Evolutionary conservation across 2,329 filamentous ascomycete species (phyloP).

Genomic region (Phaeoacremonium minimum): DNA sequence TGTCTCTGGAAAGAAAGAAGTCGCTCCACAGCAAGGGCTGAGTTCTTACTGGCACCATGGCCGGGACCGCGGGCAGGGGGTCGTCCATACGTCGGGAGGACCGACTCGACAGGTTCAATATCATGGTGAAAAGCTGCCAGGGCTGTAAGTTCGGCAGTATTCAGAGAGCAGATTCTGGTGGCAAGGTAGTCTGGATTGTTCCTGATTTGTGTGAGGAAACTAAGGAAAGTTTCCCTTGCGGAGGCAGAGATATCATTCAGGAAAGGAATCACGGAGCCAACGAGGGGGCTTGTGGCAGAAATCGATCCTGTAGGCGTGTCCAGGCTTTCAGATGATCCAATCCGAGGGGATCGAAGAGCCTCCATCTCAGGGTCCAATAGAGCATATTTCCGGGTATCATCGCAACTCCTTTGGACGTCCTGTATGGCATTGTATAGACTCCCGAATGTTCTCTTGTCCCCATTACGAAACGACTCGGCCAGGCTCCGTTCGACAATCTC

Average conservation of each 20-base stretch:
- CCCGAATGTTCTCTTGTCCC: conserved; percentile 75
- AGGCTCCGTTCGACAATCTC: conserved; percentile 71
- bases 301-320: conserved; percentile 41
- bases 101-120: conserved; percentile 77
- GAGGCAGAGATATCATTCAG: conserved; percentile 71
- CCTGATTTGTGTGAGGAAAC: conserved; percentile 76
- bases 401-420: conserved; percentile 73
- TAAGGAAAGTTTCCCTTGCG: conserved; percentile 70
- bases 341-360: conserved; percentile 43
- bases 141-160: conserved; percentile 69
- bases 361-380: conserved; percentile 71
- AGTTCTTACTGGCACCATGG: conserved; percentile 18
- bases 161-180: conserved; percentile 72
- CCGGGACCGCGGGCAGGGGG: conserved; percentile 36
- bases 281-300: conserved; percentile 27
- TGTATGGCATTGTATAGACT: conserved; percentile 73
- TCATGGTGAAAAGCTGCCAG: conserved; percentile 76
- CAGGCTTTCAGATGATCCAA: conserved; percentile 46
- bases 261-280: conserved; percentile 48
- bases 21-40: conserved; percentile 59
- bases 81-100: conserved; percentile 65
- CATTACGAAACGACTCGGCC: conserved; percentile 72
- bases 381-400: conserved; percentile 66
- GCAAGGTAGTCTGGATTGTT: conserved; percentile 87
- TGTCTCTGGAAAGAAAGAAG: conserved; percentile 85